Percentiles rank a stretch among this genome's conserved stretches.
Evolutionary conservation across 345 rosid genomes (phyloP).

Genomic region (Citrus inodora): DNA sequence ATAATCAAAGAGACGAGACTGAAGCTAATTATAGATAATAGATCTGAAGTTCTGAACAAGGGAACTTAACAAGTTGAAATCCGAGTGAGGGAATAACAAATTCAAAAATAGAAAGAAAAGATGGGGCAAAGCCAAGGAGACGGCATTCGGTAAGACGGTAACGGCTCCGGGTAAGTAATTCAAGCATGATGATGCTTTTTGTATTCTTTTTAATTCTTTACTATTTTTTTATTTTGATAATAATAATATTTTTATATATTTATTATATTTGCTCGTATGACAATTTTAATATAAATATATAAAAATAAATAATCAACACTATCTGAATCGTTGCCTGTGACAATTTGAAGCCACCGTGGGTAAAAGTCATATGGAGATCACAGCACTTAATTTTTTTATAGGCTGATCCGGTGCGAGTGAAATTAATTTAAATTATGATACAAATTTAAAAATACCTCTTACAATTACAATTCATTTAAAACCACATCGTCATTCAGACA

Average conservation of each 20-base stretch:
- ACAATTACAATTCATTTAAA: accelerated
- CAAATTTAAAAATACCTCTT: accelerated
- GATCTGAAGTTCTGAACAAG: background rate
- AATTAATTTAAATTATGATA: too few relatives aligned
- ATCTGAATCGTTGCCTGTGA: background rate
- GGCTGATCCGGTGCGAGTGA: too few relatives aligned
- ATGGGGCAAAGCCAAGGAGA: background rate
- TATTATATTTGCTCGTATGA: too few relatives aligned
- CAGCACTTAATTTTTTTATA: too few relatives aligned
- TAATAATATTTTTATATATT: too few relatives aligned
- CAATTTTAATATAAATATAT: too few relatives aligned
- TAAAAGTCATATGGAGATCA: too few relatives aligned
- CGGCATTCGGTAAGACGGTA: background rate
- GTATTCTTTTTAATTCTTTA: too few relatives aligned
- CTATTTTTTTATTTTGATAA: too few relatives aligned
- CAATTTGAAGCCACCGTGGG: background rate
- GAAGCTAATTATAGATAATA: background rate
- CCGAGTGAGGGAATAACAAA: background rate
- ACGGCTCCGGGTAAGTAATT: background rate
- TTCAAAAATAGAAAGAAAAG: background rate
- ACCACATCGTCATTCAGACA: too few relatives aligned
- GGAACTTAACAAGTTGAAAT: background rate
- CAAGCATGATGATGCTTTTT: too few relatives aligned
- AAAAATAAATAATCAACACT: background rate
- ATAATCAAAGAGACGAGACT: background rate